Percentiles rank a stretch among this genome's conserved stretches.
These are phyloP conservation scores for Meripilus lineatus DNA, from an alignment of 1,284 basidiomycete genomes.

Conservation along the genomic window DNA sequence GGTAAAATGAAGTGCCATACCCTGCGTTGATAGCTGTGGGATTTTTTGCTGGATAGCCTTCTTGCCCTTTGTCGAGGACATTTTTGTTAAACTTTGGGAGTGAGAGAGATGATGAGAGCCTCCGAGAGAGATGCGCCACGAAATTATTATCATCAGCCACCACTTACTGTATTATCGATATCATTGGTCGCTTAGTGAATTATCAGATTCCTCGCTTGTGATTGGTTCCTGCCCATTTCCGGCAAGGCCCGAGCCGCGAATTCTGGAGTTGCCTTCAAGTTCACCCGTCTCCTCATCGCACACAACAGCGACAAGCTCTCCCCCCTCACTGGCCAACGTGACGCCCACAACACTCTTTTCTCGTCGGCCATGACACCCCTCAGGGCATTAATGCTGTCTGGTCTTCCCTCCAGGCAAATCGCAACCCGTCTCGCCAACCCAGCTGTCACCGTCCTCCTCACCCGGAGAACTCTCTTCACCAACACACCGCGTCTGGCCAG, in stretches of 20 bases:
- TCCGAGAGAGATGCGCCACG: not conserved
- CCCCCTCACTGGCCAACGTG: constrained; percentile 12
- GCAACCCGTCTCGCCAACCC: constrained; percentile 27
- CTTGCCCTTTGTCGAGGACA: constrained; percentile 45
- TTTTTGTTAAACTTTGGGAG: constrained; percentile 17
- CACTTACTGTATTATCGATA: too few species aligned
- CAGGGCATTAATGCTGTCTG: constrained; percentile 21
- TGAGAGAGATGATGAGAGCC: not conserved
- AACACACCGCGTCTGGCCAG: constrained; percentile 19
- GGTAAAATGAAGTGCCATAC: constrained; percentile 37
- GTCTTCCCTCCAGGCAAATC: constrained; percentile 24
- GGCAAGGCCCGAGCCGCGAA: constrained; percentile 24
- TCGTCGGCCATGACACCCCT: constrained; percentile 46
- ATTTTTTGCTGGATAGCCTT: constrained; percentile 35
- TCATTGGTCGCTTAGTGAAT: too few species aligned
- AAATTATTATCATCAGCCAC: not conserved
- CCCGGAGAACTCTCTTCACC: constrained; percentile 41
- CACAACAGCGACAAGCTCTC: constrained; percentile 11
- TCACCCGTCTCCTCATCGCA: constrained; percentile 20
- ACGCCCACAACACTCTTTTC: constrained; percentile 14
- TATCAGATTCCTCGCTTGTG: constrained; percentile 37
- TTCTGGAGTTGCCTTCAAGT: constrained; percentile 32
- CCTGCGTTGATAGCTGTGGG: constrained; percentile 59
- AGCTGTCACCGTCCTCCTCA: constrained; percentile 32
- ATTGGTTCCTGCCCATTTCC: constrained; percentile 45